These are phyloP conservation scores for Metschnikowia bowlesiae DNA, from an alignment of 805 yeast genomes.

Conservation along the genomic window DNA sequence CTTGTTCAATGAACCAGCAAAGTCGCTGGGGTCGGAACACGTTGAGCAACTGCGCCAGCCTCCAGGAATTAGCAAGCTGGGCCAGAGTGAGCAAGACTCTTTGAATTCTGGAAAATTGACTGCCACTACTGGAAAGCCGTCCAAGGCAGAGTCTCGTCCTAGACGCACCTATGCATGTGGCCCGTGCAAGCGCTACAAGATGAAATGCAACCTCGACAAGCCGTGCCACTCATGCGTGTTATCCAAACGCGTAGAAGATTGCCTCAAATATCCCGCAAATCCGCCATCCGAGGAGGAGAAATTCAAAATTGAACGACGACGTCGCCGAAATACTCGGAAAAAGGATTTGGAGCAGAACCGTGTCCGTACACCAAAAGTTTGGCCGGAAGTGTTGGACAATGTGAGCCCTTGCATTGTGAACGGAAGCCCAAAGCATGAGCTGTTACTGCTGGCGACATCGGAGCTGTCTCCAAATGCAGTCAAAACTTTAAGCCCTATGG, in stretches of 20 bases:
- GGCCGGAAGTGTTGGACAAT: background rate
- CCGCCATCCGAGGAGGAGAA: constrained; percentile 42
- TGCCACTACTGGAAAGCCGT: background rate
- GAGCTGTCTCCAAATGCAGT: constrained; percentile 1
- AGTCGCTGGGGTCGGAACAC: background rate
- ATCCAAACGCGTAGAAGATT: constrained; percentile 35
- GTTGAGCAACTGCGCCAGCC: background rate
- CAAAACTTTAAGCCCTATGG: background rate
- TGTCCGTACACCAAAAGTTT: background rate
- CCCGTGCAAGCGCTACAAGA: constrained; percentile 50
- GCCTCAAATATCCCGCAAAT: constrained; percentile 38
- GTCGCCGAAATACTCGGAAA: constrained; percentile 15
- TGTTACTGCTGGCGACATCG: constrained; percentile 1
- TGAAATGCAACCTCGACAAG: constrained; percentile 46
- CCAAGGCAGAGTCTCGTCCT: constrained; percentile 6
- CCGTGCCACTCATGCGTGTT: constrained; percentile 47
- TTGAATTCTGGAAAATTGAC: background rate
- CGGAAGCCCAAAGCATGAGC: background rate
- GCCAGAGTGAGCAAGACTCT: background rate
- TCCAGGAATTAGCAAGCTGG: background rate
- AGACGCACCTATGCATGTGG: constrained; percentile 55
- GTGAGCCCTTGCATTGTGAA: background rate
- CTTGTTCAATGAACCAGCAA: background rate
- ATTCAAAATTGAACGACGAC: constrained; percentile 27
- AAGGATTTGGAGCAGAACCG: background rate